Conservation (phyloP, 148 eudicot species). For the Cornus controversa region DNA sequence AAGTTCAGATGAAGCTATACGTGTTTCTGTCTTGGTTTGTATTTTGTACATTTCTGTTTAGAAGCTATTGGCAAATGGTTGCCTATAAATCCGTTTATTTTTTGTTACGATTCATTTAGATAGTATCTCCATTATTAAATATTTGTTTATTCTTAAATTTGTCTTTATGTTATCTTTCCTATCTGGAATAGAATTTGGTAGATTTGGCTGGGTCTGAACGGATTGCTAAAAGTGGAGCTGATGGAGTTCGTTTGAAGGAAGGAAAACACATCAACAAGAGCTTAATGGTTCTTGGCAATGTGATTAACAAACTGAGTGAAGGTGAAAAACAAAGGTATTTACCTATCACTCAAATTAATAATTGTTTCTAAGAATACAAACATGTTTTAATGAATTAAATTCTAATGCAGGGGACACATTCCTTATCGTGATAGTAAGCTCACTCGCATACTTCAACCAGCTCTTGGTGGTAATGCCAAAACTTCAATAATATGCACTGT, state of each 20-base stretch:
- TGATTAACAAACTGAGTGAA: conserved; percentile 92
- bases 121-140: not conserved
- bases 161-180: not conserved
- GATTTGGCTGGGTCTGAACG: conserved; percentile 97
- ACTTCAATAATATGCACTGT: conserved; percentile 96
- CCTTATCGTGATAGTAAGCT: conserved; percentile 98
- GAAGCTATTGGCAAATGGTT: not conserved
- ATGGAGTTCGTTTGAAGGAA: conserved; percentile 91
- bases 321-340: conserved; percentile 84
- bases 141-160: not conserved
- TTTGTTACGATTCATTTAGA: too few relatives aligned
- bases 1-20: conserved; percentile 76
- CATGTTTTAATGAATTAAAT: conserved; percentile 7
- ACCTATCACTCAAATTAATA: not conserved
- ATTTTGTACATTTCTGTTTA: not conserved
- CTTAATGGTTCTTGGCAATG: conserved; percentile 94
- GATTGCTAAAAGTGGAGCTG: conserved; percentile 97
- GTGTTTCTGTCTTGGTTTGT: conserved; percentile 93
- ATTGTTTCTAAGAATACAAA: not conserved
- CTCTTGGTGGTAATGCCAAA: conserved; percentile 99
- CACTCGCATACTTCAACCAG: conserved; percentile 96
- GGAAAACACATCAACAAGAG: conserved; percentile 96
- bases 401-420: conserved; percentile 75
- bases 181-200: conserved; percentile 67
- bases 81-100: too few relatives aligned